Evolutionary conservation across 495 filamentous ascomycete genomes (phyloP), one percentile per base, ranked within the genome.

Genomic region (Clohesyomyces aquaticus): DNA sequence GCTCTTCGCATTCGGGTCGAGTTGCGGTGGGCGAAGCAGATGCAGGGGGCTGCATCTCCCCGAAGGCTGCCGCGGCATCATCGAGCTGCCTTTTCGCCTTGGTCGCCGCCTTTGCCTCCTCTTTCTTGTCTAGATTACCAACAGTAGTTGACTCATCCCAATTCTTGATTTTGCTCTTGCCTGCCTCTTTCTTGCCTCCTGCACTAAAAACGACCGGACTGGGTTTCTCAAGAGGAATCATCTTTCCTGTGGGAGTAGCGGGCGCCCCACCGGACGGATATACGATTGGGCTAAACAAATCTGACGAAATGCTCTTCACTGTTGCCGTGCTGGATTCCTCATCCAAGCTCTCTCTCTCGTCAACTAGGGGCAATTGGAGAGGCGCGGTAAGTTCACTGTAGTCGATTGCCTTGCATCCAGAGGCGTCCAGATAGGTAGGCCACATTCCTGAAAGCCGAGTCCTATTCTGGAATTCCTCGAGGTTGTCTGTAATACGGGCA

Each of bases 401-500:
- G 18, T 70, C 69, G 1, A 73, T 65, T 55, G 72, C 78, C 46
- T 80, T 77, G 66, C 88, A 89, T 16, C 88, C 88, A 41, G 86
- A 86, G 38, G 90, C 91, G 76, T 98, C 94, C 9, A 98, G 74
- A 43, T 80, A 78, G 41, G 86, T 77, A 1, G 94, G 95, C 82
- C 93, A 98, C 70, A 98, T 80, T 1, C 94, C 94, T 12, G 89
- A 86, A 18, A 97, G 76, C 6, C 80, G 81, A 0, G 91, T 97
- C 14, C 80, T 78, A 26, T 81, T 80, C 77, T 98, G 93, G 72
- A 86, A 85, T 43, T 86, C 85, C 63, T 93, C 89, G 18, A 98
- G 80, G 45, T 89, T 89, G 68, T 97, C 82, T 1, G 91, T 96
- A 67, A 98, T 91, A 27, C 95, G 87, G 42, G 93, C 91, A 65